Percentiles rank a stretch among this genome's conserved stretches.
These are phyloP conservation scores for Fusarium sp. DNA, from an alignment of 2,329 filamentous ascomycete genomes.

Conservation along the genomic window DNA sequence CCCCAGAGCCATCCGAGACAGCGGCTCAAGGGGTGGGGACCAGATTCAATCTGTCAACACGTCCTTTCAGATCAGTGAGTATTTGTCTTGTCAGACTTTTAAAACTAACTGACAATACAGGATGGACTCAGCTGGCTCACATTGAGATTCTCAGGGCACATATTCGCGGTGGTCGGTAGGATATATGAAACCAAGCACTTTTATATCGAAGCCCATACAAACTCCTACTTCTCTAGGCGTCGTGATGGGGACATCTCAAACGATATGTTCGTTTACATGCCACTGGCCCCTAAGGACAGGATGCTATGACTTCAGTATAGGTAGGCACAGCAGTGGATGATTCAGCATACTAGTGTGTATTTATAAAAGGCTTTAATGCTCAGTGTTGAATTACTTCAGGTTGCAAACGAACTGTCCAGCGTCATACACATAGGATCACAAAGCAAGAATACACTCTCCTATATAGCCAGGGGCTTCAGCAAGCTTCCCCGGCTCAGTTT, in stretches of 20 bases:
- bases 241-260: no score
- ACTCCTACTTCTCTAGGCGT: background rate
- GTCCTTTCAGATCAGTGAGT: conserved; percentile 3
- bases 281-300: background rate
- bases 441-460: rapidly evolving
- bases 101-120: background rate
- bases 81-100: rapidly evolving
- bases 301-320: background rate
- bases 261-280: background rate
- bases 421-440: conserved; percentile 1
- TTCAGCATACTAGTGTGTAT: background rate
- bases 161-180: no score
- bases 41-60: background rate
- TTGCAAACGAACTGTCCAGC: conserved; percentile 4
- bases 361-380: background rate
- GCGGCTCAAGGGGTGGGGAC: background rate
- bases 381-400: background rate
- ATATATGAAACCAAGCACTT: background rate
- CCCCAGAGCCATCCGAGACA: no score
- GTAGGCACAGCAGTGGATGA: no score
- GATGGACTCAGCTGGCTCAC: conserved; percentile 4
- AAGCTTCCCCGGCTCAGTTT: background rate
- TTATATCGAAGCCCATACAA: background rate
- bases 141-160: no score
- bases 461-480: background rate